phyloP scores from a whole-genome alignment of 352 stramenopile species.

The Phytophthora ohioensis region DNA sequence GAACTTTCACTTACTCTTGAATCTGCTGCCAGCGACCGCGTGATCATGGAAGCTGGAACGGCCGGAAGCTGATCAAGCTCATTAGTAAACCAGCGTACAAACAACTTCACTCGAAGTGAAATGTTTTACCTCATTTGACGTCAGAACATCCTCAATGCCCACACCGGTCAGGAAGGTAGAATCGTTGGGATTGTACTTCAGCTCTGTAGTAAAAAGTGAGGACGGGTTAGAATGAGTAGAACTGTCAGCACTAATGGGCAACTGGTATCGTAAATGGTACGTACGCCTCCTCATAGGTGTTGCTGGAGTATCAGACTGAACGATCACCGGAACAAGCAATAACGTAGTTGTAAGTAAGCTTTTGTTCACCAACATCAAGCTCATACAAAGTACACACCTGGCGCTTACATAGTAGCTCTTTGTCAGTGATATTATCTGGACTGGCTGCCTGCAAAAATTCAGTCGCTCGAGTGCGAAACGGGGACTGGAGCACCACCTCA shows the following conservation, averaged over 20 bases:
- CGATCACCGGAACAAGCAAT: neutral
- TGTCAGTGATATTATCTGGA: slow-evolving; percentile 30
- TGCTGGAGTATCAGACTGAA: slow-evolving; percentile 25
- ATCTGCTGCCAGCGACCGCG: slow-evolving; percentile 55
- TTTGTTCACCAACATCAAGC: too few species aligned
- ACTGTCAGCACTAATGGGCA: neutral
- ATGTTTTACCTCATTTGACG: slow-evolving; percentile 39
- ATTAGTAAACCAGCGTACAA: slow-evolving; percentile 3
- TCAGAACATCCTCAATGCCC: slow-evolving; percentile 70
- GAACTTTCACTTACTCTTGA: slow-evolving; percentile 28
- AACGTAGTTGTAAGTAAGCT: neutral
- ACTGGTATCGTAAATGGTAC: slow-evolving; percentile 1
- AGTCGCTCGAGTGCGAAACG: slow-evolving; percentile 61
- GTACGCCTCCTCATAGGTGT: slow-evolving; percentile 34
- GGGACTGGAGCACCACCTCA: slow-evolving; percentile 57
- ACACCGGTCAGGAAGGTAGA: slow-evolving; percentile 83
- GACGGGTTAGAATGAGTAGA: slow-evolving; percentile 4
- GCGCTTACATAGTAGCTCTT: slow-evolving; percentile 34
- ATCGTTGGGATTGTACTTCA: slow-evolving; percentile 62
- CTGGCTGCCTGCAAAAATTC: slow-evolving; percentile 49
- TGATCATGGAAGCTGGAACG: slow-evolving; percentile 61
- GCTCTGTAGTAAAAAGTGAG: slow-evolving; percentile 20
- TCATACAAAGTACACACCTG: slow-evolving; percentile 24
- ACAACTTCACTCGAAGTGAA: neutral
- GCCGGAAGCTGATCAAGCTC: slow-evolving; percentile 43